Evolutionary conservation across 2,329 filamentous ascomycete genomes (phyloP), one percentile per base, ranked within the genome.

Genomic region (Penicillium capsulatum): DNA sequence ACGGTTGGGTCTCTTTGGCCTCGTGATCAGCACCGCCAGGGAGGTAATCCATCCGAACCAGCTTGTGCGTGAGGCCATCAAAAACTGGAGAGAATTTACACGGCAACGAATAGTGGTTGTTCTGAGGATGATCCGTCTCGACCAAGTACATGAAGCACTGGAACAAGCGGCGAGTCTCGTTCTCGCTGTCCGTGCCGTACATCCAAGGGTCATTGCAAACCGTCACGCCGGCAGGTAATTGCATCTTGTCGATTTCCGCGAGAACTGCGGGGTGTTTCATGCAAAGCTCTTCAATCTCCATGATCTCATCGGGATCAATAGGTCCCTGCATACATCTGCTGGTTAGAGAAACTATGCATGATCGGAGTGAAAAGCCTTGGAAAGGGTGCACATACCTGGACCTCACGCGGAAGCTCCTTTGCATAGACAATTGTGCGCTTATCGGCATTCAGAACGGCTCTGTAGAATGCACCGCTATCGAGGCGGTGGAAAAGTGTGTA

Each of bases 171-270:
- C 65, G 61, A 4, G 51, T 53, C 38, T 68, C 65, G 3, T 68
- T 64, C 11, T 51, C 45, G 31, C 65, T 58, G 3, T 68, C 65
- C 0, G 59, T 65, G 59, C 75, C 78, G 47, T 87, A 89, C 26
- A 86, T 86, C 84, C 84, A 89, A 0, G 77, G 77, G 46, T 81
- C 79, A 35, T 72, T 69, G 45, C 79, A 74, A 13, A 82, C 68
- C 1, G 71, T 70, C 5, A 76, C 70, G 14, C 76, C 77, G 50
- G 75, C 61, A 0, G 79, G 78, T 0, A 82, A 67, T 41, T 80
- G 60, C 44, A 82, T 49, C 51, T 81, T 81, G 20, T 72, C 74
- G 39, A 81, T 71, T 45, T 78, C 78, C 2, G 73, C 75, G 51
- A 77, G 66, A 7, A 82, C 78, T 3, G 66, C 68, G 17, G 72